Conservation (phyloP, 1,139 yeast genomes). For the Pichia sp. region DNA sequence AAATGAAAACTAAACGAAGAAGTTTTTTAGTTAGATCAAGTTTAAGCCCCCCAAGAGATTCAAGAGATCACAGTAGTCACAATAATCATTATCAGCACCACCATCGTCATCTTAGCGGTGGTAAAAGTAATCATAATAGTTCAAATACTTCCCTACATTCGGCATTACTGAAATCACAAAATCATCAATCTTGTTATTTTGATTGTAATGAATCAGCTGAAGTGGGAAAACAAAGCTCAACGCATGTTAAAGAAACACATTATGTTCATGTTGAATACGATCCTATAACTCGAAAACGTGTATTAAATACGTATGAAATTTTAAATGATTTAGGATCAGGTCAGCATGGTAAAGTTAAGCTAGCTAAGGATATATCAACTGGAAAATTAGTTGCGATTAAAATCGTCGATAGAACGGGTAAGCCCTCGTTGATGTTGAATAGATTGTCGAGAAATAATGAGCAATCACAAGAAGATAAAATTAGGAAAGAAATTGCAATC, state of each 20-base stretch:
- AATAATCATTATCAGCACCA: neutral
- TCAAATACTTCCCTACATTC: conserved; percentile 8
- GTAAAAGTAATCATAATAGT: neutral
- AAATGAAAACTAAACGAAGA: conserved; percentile 6
- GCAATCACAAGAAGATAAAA: conserved; percentile 59
- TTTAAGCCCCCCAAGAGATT: conserved; percentile 10
- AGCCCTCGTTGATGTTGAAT: conserved; percentile 45
- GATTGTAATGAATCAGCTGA: neutral
- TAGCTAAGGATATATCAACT: conserved; percentile 69
- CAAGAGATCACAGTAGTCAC: neutral
- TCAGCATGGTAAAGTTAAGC: conserved; percentile 94
- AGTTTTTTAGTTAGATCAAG: conserved; percentile 9
- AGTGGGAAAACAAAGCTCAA: conserved; percentile 9
- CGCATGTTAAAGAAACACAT: conserved; percentile 74
- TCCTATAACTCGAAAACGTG: conserved; percentile 77
- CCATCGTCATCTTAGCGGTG: too few species aligned
- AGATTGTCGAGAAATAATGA: conserved; percentile 27
- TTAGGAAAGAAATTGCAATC: conserved; percentile 88
- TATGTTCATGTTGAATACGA: conserved; percentile 80
- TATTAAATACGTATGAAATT: conserved; percentile 86
- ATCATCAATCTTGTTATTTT: conserved; percentile 2
- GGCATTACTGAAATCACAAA: neutral
- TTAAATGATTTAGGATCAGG: conserved; percentile 86
- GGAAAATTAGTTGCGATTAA: conserved; percentile 85
- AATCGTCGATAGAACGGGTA: conserved; percentile 73